Evolutionary conservation across 2,329 filamentous ascomycete genomes (phyloP).

Genomic region (Bipolaris oryzae): DNA sequence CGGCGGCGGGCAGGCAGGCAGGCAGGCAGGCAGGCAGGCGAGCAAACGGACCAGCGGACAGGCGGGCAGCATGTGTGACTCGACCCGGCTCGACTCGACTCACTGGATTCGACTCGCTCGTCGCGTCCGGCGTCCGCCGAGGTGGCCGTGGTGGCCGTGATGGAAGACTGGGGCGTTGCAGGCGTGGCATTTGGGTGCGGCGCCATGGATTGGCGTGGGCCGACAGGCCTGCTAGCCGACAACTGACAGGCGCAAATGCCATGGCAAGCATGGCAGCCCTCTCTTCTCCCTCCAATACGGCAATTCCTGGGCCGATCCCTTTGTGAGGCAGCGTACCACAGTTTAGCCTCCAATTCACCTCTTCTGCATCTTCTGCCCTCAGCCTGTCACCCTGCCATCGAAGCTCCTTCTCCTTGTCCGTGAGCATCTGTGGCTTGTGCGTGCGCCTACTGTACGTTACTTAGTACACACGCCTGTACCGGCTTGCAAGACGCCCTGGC

Average conservation of each 20-base stretch:
- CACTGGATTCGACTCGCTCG: neutral
- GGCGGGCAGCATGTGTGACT: neutral
- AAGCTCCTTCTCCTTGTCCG: no score
- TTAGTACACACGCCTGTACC: neutral
- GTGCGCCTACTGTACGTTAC: neutral
- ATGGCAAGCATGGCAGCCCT: neutral
- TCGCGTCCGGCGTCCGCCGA: conserved; percentile 4
- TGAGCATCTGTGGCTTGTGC: conserved; percentile 1
- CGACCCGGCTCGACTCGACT: neutral
- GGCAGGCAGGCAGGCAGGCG: neutral
- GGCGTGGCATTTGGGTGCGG: conserved; percentile 6
- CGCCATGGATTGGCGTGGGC: conserved; percentile 9
- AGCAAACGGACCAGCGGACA: neutral
- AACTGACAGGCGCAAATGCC: conserved; percentile 9
- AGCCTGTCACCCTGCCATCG: neutral
- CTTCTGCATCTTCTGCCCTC: neutral
- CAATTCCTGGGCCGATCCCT: conserved; percentile 5
- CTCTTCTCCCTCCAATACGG: neutral
- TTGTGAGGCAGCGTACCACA: conserved; percentile 9
- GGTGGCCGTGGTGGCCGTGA: neutral
- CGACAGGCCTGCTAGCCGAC: conserved; percentile 1
- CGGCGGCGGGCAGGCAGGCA: no score
- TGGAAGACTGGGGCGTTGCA: neutral
- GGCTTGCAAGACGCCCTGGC: neutral
- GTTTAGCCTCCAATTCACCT: neutral